phyloP scores from a whole-genome alignment of 352 stramenopile genomes.

The Globisporangium nagaii region DNA sequence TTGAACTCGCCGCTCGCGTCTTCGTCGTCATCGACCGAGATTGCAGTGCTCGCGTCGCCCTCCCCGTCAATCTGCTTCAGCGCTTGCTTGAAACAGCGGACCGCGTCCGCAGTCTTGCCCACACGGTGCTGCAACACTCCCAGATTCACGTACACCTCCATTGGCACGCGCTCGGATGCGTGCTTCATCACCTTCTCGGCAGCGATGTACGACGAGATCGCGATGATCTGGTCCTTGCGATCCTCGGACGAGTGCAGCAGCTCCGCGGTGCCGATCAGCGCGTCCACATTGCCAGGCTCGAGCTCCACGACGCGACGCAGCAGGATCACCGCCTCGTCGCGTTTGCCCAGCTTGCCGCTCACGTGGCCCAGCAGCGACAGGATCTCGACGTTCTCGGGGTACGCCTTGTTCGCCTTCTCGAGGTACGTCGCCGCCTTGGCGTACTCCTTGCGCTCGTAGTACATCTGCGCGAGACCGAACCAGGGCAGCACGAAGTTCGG shows the following conservation, averaged over 20 bases:
- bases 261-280: conserved; percentile 76
- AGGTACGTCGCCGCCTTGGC: conserved; percentile 79
- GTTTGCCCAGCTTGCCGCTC: conserved; percentile 79
- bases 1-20: conserved; percentile 23
- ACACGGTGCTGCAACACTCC: conserved; percentile 78
- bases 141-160: conserved; percentile 83
- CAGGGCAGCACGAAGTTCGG: conserved; percentile 83
- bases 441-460: conserved; percentile 84
- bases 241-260: conserved; percentile 72
- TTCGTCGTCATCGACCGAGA: conserved; percentile 18
- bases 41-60: conserved; percentile 25
- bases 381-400: conserved; percentile 85
- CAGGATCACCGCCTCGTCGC: conserved; percentile 71
- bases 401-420: conserved; percentile 87
- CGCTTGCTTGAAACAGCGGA: conserved; percentile 88
- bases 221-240: conserved; percentile 85
- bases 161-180: conserved; percentile 67
- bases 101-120: conserved; percentile 87
- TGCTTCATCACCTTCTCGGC: conserved; percentile 87
- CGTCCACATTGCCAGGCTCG: conserved; percentile 82
- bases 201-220: conserved; percentile 87
- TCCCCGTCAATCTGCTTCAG: conserved; percentile 48
- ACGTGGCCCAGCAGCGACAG: conserved; percentile 75
- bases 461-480: conserved; percentile 87
- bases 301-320: conserved; percentile 81